phyloP scores from a whole-genome alignment of 768 basidiomycete genomes.

The Fibroporia radiculosa region DNA sequence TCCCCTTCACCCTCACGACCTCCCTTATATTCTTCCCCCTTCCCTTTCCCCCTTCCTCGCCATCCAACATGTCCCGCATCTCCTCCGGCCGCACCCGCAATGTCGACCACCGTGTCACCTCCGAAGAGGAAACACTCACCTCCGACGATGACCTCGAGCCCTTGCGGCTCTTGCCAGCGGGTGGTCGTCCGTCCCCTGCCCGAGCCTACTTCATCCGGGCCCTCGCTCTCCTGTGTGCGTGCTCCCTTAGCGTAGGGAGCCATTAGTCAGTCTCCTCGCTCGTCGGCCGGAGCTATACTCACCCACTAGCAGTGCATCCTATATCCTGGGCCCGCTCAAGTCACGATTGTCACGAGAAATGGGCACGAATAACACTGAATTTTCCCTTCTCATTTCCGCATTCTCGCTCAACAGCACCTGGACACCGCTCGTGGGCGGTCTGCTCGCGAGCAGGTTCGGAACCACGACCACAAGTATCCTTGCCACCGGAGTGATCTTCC shows the following conservation, averaged over 20 bases:
- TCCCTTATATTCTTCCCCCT: not conserved
- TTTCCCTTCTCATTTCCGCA: constrained; percentile 69
- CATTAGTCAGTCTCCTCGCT: constrained; percentile 49
- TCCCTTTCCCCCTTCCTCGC: not conserved
- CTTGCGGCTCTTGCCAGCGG: constrained; percentile 5
- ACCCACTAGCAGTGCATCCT: constrained; percentile 42
- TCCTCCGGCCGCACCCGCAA: not conserved
- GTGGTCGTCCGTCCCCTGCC: constrained; percentile 9
- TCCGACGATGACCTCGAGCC: constrained; percentile 11
- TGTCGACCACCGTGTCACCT: not conserved
- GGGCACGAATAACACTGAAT: constrained; percentile 70
- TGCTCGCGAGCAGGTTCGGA: constrained; percentile 63
- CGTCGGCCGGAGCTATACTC: constrained; percentile 2
- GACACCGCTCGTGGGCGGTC: constrained; percentile 74
- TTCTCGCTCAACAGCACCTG: constrained; percentile 68
- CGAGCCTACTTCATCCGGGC: constrained; percentile 42
- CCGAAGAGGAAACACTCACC: constrained; percentile 9
- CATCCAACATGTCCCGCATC: constrained; percentile 4
- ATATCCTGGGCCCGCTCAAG: constrained; percentile 76
- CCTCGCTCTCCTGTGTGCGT: constrained; percentile 63
- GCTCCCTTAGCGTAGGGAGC: constrained; percentile 66
- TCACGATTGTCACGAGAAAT: constrained; percentile 59
- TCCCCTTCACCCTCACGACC: constrained; percentile 4
- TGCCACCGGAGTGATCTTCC: constrained; percentile 65
- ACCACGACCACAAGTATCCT: constrained; percentile 66